Conservation (phyloP, 75 land plant genomes). For the Isoetes taiwanensis region DNA sequence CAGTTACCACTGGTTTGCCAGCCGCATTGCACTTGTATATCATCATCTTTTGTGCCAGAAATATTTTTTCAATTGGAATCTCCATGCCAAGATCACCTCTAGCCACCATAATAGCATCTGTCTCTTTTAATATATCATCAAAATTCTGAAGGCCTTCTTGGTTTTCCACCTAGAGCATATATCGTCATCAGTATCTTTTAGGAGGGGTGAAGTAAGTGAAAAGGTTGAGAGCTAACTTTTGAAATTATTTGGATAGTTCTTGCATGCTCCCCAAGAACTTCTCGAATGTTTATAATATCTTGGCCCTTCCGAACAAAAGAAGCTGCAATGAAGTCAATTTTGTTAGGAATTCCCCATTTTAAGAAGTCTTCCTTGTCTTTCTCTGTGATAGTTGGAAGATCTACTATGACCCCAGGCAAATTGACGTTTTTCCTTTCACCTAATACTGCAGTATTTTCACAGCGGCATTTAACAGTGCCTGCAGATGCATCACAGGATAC, state of each 20-base stretch:
- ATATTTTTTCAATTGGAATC: conserved; percentile 53
- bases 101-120: conserved; percentile 56
- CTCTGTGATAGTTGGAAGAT: not conserved
- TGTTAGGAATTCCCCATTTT: not conserved
- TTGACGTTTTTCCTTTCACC: too few species aligned
- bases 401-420: too few species aligned
- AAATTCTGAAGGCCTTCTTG: conserved; percentile 58
- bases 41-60: conserved; percentile 52
- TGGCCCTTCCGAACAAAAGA: not conserved
- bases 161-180: conserved; percentile 32
- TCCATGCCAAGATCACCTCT: conserved; percentile 61
- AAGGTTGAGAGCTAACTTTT: too few species aligned
- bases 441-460: too few species aligned
- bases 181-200: too few species aligned
- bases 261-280: not conserved
- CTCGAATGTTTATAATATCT: not conserved
- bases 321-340: not conserved
- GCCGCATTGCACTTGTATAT: conserved; percentile 36
- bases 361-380: not conserved
- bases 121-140: conserved; percentile 39
- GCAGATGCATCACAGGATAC: not conserved
- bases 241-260: not conserved
- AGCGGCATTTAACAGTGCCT: not conserved
- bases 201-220: too few species aligned
- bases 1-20: conserved; percentile 44